These are phyloP conservation scores for Arthromyces matolae DNA, from an alignment of 768 basidiomycete species.

Conservation along the genomic window DNA sequence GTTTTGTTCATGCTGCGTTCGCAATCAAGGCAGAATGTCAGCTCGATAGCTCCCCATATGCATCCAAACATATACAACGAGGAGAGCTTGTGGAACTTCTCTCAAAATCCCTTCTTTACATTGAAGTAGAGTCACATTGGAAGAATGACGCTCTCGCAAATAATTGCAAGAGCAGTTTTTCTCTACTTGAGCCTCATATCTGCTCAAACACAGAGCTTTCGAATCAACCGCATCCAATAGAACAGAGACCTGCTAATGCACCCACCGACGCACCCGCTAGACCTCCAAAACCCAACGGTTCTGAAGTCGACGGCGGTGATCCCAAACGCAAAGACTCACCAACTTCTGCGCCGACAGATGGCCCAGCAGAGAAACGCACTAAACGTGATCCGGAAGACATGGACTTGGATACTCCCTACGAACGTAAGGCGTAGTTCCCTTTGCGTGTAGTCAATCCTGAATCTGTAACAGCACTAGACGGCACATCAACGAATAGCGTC, in stretches of 20 bases:
- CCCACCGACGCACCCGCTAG: constrained; percentile 9
- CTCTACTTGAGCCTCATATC: constrained; percentile 69
- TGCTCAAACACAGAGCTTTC: constrained; percentile 52
- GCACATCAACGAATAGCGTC: constrained; percentile 6
- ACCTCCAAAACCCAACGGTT: constrained; percentile 18
- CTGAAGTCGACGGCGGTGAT: constrained; percentile 19
- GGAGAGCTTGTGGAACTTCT: constrained; percentile 82
- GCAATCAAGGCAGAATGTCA: constrained; percentile 71
- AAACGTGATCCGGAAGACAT: constrained; percentile 49
- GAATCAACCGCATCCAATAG: constrained; percentile 19
- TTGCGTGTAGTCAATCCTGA: constrained; percentile 1
- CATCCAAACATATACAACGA: constrained; percentile 71
- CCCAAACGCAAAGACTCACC: constrained; percentile 56
- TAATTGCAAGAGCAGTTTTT: constrained; percentile 69
- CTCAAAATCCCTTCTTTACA: constrained; percentile 74
- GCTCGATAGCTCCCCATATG: constrained; percentile 64
- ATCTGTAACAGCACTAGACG: constrained; percentile 13
- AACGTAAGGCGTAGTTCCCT: constrained; percentile 21
- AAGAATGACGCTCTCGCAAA: constrained; percentile 54
- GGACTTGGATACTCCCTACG: constrained; percentile 37
- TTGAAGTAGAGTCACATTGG: constrained; percentile 84
- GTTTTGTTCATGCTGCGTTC: constrained; percentile 80
- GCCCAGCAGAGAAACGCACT: constrained; percentile 61
- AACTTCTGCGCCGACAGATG: constrained; percentile 33
- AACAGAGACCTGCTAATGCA: constrained; percentile 11